Percentiles rank a stretch among this genome's conserved stretches.
These are phyloP conservation scores for Monosporascus cannonballus DNA, from an alignment of 2,329 filamentous ascomycete species.

Conservation along the genomic window DNA sequence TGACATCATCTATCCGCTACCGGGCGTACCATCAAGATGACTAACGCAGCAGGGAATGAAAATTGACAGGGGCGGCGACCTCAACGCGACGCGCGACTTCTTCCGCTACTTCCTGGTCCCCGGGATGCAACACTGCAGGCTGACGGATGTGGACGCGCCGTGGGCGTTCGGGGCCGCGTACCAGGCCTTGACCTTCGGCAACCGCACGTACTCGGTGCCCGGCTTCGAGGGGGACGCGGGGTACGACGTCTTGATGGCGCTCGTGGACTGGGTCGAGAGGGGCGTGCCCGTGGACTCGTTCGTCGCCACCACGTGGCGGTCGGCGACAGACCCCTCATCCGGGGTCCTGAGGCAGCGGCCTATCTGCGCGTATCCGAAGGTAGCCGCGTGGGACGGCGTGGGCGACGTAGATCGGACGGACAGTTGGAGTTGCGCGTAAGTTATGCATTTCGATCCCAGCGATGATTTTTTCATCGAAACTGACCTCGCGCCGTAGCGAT, in stretches of 20 bases:
- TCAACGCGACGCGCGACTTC: constrained; percentile 36
- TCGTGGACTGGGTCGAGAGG: constrained; percentile 32
- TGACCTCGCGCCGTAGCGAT: background rate
- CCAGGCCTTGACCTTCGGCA: constrained; percentile 22
- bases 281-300: constrained; percentile 24
- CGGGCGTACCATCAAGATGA: no score
- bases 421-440: constrained; percentile 30
- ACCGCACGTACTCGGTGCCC: constrained; percentile 27
- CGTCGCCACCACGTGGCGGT: constrained; percentile 29
- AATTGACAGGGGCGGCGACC: constrained; percentile 12
- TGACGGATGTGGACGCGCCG: constrained; percentile 30
- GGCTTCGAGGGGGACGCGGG: constrained; percentile 26
- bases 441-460: background rate
- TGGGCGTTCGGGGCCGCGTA: constrained; percentile 32
- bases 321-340: constrained; percentile 16
- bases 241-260: constrained; percentile 32
- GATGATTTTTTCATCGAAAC: background rate
- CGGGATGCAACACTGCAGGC: constrained; percentile 45
- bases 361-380: constrained; percentile 36
- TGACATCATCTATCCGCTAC: no score
- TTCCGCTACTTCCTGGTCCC: constrained; percentile 49
- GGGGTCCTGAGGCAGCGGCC: constrained; percentile 38
- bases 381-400: constrained; percentile 28
- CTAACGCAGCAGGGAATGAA: no score
- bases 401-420: constrained; percentile 26